Evolutionary conservation across 129 eudicot genomes (phyloP).

Genomic region (Scalesia atractyloides): DNA sequence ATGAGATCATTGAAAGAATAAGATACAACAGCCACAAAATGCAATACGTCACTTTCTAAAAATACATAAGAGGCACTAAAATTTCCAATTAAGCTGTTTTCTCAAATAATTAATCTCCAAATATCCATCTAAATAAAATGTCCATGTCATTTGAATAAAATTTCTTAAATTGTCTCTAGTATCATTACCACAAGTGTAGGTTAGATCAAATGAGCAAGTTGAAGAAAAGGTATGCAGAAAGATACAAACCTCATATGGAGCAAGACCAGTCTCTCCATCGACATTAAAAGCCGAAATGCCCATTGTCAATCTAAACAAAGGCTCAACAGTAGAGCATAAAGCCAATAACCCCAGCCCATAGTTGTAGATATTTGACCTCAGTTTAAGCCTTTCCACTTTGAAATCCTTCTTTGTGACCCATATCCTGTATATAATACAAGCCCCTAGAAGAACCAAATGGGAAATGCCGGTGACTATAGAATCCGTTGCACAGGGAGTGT

Average conservation of each 20-base stretch:
- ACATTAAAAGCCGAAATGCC: constrained; percentile 74
- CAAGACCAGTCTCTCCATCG: constrained; percentile 70
- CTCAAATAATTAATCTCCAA: constrained; percentile 10
- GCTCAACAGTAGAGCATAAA: constrained; percentile 64
- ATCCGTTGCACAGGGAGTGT: constrained; percentile 88
- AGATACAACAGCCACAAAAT: background rate
- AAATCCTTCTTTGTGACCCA: constrained; percentile 61
- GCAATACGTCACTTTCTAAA: background rate
- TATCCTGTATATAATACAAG: constrained; percentile 59
- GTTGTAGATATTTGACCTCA: constrained; percentile 74
- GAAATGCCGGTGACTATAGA: constrained; percentile 65
- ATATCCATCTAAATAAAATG: background rate
- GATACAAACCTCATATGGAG: constrained; percentile 80
- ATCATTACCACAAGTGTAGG: constrained; percentile 1
- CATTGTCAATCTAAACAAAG: constrained; percentile 71
- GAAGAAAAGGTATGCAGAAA: constrained; percentile 13
- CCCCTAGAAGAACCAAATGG: constrained; percentile 69
- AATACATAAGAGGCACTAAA: background rate
- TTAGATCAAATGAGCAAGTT: background rate
- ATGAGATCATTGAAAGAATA: constrained; percentile 10
- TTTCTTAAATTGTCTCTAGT: background rate
- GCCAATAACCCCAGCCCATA: constrained; percentile 72
- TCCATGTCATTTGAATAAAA: background rate
- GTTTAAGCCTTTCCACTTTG: constrained; percentile 55
- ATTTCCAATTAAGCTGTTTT: background rate